Evolutionary conservation across 192 early-diverging fungal species (phyloP).

Genomic region (Podila epigama): DNA sequence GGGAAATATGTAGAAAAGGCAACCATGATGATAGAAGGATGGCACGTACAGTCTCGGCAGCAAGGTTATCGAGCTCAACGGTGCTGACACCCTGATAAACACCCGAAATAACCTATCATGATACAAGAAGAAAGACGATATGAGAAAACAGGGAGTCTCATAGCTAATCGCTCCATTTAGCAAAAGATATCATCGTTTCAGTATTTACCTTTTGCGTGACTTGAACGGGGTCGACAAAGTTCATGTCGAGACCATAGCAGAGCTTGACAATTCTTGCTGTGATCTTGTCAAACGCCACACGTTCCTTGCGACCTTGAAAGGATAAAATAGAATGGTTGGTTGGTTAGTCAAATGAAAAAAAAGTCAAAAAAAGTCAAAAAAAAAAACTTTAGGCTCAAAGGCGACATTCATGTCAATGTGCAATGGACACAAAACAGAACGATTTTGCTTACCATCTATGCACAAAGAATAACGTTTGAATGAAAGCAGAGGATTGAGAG

Average conservation of each 20-base stretch:
- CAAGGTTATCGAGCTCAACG: slow-evolving; percentile 88
- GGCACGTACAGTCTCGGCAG: slow-evolving; percentile 76
- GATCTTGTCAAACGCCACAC: slow-evolving; percentile 98
- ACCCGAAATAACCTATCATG: slow-evolving; percentile 77
- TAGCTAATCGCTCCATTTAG: neutral
- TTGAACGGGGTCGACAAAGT: slow-evolving; percentile 94
- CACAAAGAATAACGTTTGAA: neutral
- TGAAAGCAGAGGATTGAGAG: neutral
- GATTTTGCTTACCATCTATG: slow-evolving; percentile 34
- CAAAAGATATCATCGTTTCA: neutral
- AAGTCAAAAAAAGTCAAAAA: neutral
- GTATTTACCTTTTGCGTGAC: slow-evolving; percentile 89
- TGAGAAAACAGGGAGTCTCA: neutral
- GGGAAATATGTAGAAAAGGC: neutral
- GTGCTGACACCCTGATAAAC: slow-evolving; percentile 91
- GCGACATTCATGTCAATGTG: neutral
- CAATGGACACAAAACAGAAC: neutral
- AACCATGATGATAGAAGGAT: neutral
- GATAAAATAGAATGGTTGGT: too few species aligned
- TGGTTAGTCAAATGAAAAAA: neutral
- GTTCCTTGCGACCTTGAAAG: slow-evolving; percentile 76
- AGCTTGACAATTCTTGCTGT: slow-evolving; percentile 95
- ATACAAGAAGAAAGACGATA: neutral
- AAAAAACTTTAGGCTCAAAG: neutral
- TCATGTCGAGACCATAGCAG: slow-evolving; percentile 94